Base-by-base conservation (phyloP, 192 early-diverging fungal genomes). In the Powellomyces hirtus region DNA sequence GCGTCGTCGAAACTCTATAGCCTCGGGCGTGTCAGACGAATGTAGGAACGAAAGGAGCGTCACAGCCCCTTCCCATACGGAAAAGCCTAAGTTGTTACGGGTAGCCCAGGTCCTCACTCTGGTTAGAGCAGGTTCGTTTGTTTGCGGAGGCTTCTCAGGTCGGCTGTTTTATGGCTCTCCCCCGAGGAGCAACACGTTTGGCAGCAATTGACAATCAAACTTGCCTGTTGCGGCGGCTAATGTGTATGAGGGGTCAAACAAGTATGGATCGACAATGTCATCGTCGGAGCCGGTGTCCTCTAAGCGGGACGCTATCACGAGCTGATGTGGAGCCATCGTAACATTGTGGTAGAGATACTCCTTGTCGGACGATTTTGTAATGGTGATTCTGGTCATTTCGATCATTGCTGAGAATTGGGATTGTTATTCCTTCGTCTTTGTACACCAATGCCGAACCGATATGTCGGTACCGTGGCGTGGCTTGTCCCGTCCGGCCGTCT, bases 11-110 rank as follows among this genome's bases (percentile, higher is more conserved):
- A 69, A 69, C 33, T 69, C 67, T 5, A 29, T 26, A 7, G 55
- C 58, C 27, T 60, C 56, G 20, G 37, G 35, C 8, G 6, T 31
- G 11, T 56, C 16, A 1, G 67, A 16, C 14, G 37, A 1, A 22
- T 60, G 67, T 16, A 69, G 38, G 57, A 69, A 69, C 1, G 57
- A 59, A 14, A 69, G 57, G 30, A 69, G 58, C 13, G 67, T 46
- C 6, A 69, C 40, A 13, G 67, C 55, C n/a, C 67, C 67, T 60
- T 69, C 67, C 67, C 67, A 69, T 5, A 69, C 58, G 7, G 67
- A 69, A 34, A 69, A 69, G 16, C 67, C 67, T 56, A 24, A n/a
- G 10, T 8, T 52, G 50, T 52, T 42, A 18, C 10, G 10, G 18
- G 40, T n/a, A n/a, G n/a, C n/a, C n/a, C n/a, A n/a, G n/a, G n/a